Evolutionary conservation across 1,284 basidiomycete species (phyloP).

Genomic region (Leccinum griseonigrum): DNA sequence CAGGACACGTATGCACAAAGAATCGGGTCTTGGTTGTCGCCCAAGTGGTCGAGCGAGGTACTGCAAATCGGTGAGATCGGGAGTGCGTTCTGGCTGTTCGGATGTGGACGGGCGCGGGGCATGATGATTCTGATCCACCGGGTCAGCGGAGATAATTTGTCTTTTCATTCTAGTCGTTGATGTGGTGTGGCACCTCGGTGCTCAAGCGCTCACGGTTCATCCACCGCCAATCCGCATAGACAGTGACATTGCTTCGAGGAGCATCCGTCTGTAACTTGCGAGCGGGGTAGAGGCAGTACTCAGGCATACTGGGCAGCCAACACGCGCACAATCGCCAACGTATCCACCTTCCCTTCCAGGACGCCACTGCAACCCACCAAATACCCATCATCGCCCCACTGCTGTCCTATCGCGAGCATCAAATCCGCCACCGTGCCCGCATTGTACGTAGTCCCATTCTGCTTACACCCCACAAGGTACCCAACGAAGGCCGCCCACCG

Average conservation of each 20-base stretch:
- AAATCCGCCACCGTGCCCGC: slow-evolving; percentile 20
- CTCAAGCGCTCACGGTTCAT: too few relatives aligned
- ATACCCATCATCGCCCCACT: slow-evolving; percentile 32
- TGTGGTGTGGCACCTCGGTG: too few relatives aligned
- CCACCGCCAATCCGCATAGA: too few relatives aligned
- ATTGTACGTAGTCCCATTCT: slow-evolving; percentile 31
- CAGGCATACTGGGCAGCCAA: slow-evolving; percentile 20
- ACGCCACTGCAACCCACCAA: too few relatives aligned
- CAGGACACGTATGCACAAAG: slow-evolving; percentile 30
- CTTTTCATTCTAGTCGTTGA: too few relatives aligned
- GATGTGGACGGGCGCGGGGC: slow-evolving; percentile 59
- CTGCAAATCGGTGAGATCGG: slow-evolving; percentile 54
- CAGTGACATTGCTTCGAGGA: too few relatives aligned
- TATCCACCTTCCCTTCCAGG: slow-evolving; percentile 8
- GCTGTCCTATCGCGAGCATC: slow-evolving; percentile 35
- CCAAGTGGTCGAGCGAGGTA: slow-evolving; percentile 54
- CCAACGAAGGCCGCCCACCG: slow-evolving; percentile 40
- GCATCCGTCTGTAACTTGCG: too few relatives aligned
- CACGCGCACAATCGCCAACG: slow-evolving; percentile 24
- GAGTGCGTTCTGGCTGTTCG: slow-evolving; percentile 50
- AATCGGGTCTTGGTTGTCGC: slow-evolving; percentile 11
- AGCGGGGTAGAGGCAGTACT: background rate
- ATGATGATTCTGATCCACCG: slow-evolving; percentile 28
- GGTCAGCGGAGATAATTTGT: too few relatives aligned
- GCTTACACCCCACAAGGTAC: slow-evolving; percentile 34